Conservation (phyloP, 2,329 filamentous ascomycete species). For the Tolypocladium amazonense region DNA sequence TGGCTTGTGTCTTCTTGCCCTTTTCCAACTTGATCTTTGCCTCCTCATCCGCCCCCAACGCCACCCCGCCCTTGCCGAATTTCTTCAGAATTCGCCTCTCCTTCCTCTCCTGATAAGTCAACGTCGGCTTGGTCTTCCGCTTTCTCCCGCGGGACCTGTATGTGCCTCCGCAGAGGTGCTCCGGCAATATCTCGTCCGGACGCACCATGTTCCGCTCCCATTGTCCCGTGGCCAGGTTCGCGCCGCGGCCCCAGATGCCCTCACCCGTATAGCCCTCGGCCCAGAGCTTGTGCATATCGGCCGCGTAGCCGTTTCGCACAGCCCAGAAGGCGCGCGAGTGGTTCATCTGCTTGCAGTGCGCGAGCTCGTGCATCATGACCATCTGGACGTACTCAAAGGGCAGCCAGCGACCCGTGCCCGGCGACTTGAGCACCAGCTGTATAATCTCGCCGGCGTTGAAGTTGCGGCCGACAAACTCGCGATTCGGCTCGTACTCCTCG, state of each 20-base stretch:
- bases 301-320: slow-evolving; percentile 62
- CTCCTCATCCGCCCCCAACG: slow-evolving; percentile 59
- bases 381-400: slow-evolving; percentile 79
- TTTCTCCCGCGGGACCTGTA: slow-evolving; percentile 53
- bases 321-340: slow-evolving; percentile 74
- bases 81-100: slow-evolving; percentile 64
- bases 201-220: slow-evolving; percentile 43
- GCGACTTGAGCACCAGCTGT: slow-evolving; percentile 69
- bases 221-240: slow-evolving; percentile 48
- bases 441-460: slow-evolving; percentile 86
- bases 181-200: slow-evolving; percentile 47
- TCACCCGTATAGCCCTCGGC: slow-evolving; percentile 63
- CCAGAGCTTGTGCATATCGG: slow-evolving; percentile 63
- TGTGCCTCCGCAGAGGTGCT: slow-evolving; percentile 73
- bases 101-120: slow-evolving; percentile 63
- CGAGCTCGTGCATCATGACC: slow-evolving; percentile 92
- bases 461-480: slow-evolving; percentile 77
- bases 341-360: slow-evolving; percentile 88
- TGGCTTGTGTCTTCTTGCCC: slow-evolving; percentile 49
- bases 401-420: slow-evolving; percentile 57
- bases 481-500: slow-evolving; percentile 73
- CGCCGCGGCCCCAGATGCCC: slow-evolving; percentile 71
- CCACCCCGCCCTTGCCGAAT: slow-evolving; percentile 60
- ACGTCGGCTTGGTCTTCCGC: slow-evolving; percentile 37
- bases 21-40: slow-evolving; percentile 56